Evolutionary conservation across 129 eudicot species (phyloP), one percentile per base, ranked within the genome.

Genomic region (Lactuca sativa): DNA sequence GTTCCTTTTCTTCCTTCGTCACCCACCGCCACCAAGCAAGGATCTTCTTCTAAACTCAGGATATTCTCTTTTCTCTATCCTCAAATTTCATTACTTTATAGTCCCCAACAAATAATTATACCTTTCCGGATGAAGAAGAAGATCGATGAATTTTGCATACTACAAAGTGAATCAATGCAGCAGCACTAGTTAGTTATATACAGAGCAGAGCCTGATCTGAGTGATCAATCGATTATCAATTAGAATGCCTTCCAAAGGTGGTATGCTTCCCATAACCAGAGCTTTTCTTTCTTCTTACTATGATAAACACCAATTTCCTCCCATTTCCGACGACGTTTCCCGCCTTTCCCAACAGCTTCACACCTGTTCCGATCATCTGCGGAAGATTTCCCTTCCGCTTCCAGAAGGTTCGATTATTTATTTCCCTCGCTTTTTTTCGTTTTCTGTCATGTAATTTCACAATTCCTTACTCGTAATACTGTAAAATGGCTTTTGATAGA

Each of bases 241-340:
- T 15, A 11, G 33, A 75, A 73, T 90, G 95, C 82, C 68, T 37
- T 82, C 91, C 9, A 87, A 79, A 14, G 91, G 78, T 11, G 79
- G 90, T 21, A 43, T 91, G 72, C 79, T 91, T 80, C 97, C 97
- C 33, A 91, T 91, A 43, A 91, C 97, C 4, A 83, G 95, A 69
- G 69, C 90, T 11, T 91, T 61, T 64, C 85, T 91, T 30, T 74
- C 95, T 57, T 77, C 88, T 21, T 91, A 87, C 67, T 91, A 91
- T 61, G 95, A 91, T 64, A 88, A 91, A 43, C 87, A 88, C 59
- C 88, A 66, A 0, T 88, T 88, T 55, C 31, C 83, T 30, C 86
- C 92, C 5, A 80, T 91, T 9, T 81, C 95, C 9, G 74, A 70
- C 17, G 83, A 83, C 4, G 88, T 91, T 2, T 74, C 71, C 62